phyloP scores from a whole-genome alignment of 768 basidiomycete species.

The Amanita subjunquillea region DNA sequence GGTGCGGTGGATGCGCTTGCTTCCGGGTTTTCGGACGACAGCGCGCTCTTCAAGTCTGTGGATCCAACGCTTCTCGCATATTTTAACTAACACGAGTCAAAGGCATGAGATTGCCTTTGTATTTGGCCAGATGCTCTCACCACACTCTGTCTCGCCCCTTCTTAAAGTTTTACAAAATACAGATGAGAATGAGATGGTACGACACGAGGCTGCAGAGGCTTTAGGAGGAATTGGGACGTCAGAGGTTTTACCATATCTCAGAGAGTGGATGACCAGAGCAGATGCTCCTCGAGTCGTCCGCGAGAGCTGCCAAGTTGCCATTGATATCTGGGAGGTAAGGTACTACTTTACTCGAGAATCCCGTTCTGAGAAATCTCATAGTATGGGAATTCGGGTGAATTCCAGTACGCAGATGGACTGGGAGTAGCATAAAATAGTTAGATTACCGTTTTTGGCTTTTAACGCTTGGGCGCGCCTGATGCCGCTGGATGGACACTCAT shows the following conservation, averaged over 20 bases:
- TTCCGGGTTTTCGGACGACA: slow-evolving; percentile 80
- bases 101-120: slow-evolving; percentile 99
- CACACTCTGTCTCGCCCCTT: slow-evolving; percentile 80
- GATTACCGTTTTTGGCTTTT: background rate
- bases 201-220: slow-evolving; percentile 97
- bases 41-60: slow-evolving; percentile 85
- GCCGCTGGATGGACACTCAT: slow-evolving; percentile 64
- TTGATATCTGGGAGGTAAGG: slow-evolving; percentile 94
- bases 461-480: slow-evolving; percentile 18
- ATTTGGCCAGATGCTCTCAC: slow-evolving; percentile 89
- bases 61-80: background rate
- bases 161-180: slow-evolving; percentile 64
- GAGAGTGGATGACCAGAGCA: slow-evolving; percentile 70
- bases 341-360: background rate
- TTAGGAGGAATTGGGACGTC: slow-evolving; percentile 95
- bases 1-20: slow-evolving; percentile 87
- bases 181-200: slow-evolving; percentile 88
- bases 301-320: slow-evolving; percentile 92
- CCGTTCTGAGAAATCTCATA: slow-evolving; percentile 15
- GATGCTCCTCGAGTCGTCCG: slow-evolving; percentile 85
- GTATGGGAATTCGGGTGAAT: slow-evolving; percentile 76
- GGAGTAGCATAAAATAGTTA: slow-evolving; percentile 6
- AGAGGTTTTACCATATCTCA: slow-evolving; percentile 78
- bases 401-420: slow-evolving; percentile 60
- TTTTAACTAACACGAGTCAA: background rate